Percentiles rank a stretch among this genome's conserved stretches.
Conservation (phyloP, 139 green algal genomes). For the Chlorella ohadii region DNA sequence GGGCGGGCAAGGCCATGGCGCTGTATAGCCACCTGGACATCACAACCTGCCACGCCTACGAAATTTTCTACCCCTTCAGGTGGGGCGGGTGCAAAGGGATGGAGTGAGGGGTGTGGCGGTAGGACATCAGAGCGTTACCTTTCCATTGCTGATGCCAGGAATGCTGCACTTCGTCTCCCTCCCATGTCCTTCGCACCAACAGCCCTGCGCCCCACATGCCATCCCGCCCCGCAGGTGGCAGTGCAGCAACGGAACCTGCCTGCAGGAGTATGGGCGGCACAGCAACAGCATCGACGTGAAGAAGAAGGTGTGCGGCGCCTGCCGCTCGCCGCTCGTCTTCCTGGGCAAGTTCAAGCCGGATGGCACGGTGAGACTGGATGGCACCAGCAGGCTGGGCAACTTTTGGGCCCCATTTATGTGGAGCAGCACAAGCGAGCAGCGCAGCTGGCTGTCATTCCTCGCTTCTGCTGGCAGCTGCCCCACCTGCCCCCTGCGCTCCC, state of each 20-base stretch:
- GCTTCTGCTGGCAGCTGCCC: too few species aligned
- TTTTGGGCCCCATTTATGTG: too few species aligned
- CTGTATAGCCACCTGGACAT: constrained; percentile 54
- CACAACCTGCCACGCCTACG: constrained; percentile 72
- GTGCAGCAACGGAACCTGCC: constrained; percentile 59
- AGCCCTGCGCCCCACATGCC: neutral
- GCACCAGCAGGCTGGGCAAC: too few species aligned
- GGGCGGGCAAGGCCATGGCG: constrained; percentile 46
- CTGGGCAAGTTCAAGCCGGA: constrained; percentile 62
- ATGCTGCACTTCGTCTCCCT: too few species aligned
- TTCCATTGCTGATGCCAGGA: too few species aligned
- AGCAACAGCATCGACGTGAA: constrained; percentile 64
- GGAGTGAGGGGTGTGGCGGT: neutral
- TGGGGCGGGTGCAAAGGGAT: constrained; percentile 30
- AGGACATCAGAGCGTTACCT: too few species aligned
- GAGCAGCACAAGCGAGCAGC: too few species aligned
- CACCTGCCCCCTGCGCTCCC: too few species aligned
- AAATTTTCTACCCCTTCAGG: constrained; percentile 57
- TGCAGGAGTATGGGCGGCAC: constrained; percentile 60
- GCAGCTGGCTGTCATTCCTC: too few species aligned
- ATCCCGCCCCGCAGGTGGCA: constrained; percentile 51
- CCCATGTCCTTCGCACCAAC: too few species aligned
- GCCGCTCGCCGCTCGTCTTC: constrained; percentile 47
- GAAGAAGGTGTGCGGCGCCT: constrained; percentile 61
- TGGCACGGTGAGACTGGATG: constrained; percentile 23